A percentile compares a stretch with the other conserved stretches of the same genome.
Conservation (phyloP, 495 filamentous ascomycete species). For the Zalerion maritima region DNA sequence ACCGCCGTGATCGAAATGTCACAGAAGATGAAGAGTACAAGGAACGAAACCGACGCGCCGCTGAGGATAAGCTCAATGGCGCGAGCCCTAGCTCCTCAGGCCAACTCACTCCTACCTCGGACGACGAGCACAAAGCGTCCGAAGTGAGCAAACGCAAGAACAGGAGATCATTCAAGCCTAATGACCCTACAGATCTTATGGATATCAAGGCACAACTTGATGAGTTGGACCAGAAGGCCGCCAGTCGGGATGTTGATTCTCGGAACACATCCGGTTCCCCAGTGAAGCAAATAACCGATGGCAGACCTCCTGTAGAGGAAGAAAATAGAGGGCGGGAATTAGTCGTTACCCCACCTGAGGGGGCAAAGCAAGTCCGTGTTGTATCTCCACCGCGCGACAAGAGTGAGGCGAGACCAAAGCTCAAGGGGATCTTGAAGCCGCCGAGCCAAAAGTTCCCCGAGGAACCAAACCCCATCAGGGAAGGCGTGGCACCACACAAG, state of each 20-base stretch:
- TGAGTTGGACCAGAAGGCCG: constrained; percentile 1
- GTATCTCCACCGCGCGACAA: constrained; percentile 40
- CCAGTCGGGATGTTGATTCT: no score
- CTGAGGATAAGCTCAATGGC: constrained; percentile 14
- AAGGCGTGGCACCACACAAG: constrained; percentile 80
- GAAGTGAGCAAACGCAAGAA: constrained; percentile 19
- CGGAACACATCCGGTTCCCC: no score
- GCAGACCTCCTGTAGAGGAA: neutral
- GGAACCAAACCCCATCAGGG: constrained; percentile 58
- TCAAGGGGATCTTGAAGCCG: constrained; percentile 60
- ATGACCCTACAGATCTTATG: constrained; percentile 29
- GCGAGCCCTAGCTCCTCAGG: constrained; percentile 5
- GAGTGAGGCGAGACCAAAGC: constrained; percentile 26
- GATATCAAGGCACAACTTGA: constrained; percentile 34
- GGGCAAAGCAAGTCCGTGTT: constrained; percentile 35
- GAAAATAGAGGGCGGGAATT: constrained; percentile 20
- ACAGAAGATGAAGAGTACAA: constrained; percentile 2
- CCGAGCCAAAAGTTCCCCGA: constrained; percentile 68
- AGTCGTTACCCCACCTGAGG: constrained; percentile 8
- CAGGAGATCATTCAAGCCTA: constrained; percentile 33
- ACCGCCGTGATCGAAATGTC: constrained; percentile 1
- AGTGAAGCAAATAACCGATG: neutral
- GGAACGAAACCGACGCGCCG: constrained; percentile 8
- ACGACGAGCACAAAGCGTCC: constrained; percentile 7
- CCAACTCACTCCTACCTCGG: constrained; percentile 6